These are phyloP conservation scores for Elsinoe perseae DNA, from an alignment of 2,329 filamentous ascomycete genomes.

Conservation along the genomic window DNA sequence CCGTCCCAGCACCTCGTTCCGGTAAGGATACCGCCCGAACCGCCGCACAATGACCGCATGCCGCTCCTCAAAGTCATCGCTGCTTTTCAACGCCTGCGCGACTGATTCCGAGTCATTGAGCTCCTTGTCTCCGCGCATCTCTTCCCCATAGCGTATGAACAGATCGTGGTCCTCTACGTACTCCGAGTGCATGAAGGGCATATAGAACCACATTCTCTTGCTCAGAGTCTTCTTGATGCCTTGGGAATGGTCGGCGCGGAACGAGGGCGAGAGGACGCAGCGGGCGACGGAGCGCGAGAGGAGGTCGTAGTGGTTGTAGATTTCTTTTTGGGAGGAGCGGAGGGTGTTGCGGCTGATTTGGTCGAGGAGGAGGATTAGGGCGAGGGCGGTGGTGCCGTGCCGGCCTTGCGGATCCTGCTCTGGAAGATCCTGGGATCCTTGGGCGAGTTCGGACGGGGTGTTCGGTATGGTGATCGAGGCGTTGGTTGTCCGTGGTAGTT, in stretches of 20 bases:
- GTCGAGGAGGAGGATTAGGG: slow-evolving; percentile 52
- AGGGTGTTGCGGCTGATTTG: slow-evolving; percentile 57
- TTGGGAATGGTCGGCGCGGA: not conserved
- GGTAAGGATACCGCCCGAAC: slow-evolving; percentile 11
- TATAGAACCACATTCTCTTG: slow-evolving; percentile 8
- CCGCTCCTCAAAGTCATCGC: slow-evolving; percentile 6
- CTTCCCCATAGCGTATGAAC: not conserved
- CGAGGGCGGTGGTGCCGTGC: slow-evolving; percentile 36
- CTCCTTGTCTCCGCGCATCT: not conserved
- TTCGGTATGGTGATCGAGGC: too few species aligned
- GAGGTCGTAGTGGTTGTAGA: slow-evolving; percentile 52
- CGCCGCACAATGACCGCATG: not conserved
- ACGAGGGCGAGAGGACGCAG: not conserved
- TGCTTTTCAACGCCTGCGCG: not conserved
- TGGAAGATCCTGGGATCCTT: too few species aligned
- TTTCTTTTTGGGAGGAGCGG: slow-evolving; percentile 42
- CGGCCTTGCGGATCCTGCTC: slow-evolving; percentile 11
- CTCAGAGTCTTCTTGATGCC: not conserved
- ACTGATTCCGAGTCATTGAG: not conserved
- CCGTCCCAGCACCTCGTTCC: slow-evolving; percentile 6
- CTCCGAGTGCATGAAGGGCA: slow-evolving; percentile 11
- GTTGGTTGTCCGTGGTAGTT: slow-evolving; percentile 25
- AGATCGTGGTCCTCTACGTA: slow-evolving; percentile 9
- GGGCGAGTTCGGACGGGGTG: too few species aligned
- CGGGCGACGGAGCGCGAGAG: slow-evolving; percentile 33